Evolutionary conservation across 108 stramenopile species (phyloP), one percentile per base, ranked within the genome.

Genomic region (Conticribra weissflogii): DNA sequence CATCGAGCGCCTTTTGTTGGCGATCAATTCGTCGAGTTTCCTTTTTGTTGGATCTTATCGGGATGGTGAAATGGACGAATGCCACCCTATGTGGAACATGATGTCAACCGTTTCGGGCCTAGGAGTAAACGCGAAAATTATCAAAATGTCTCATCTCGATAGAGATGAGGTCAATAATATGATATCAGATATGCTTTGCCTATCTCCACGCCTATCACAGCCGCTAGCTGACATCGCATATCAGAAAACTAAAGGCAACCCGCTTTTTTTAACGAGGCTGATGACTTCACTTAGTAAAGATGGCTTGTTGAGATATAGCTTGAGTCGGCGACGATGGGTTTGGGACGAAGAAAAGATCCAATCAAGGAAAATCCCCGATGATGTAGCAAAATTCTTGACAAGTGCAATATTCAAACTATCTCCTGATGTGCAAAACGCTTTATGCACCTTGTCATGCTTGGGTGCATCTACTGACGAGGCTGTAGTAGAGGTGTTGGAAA

Each of bases 201-300:
- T 76, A 62, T 41, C 62, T 1, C 76, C 62, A 18, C 66, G 64
- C 29, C 29, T 71, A 17, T 41, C 63, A 4, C 60, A 53, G n/a
- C 28, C 68, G 0, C 41, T 76, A 29, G 14, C 76, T 8, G 61
- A 29, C 25, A 19, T 67, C 4, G 48, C 71, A 1, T 36, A 76
- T 33, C 31, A 34, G 19, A 76, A 71, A 32, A 71, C 76, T 25
- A 70, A 64, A 28, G 76, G 76, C 2, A 76, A 63, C 30, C 52
- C 57, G 5, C 28, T 76, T 8, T 64, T 71, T 54, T 15, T 71
- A 53, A 19, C 23, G 0, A 55, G 69, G 62, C 22, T 76, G 14
- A 33, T 76, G 53, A 14, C 48, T 21, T 47, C 46, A 31, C 27
- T 76, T 30, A 33, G n/a, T 21, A 41, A 53, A 14, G 34, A 62